These are phyloP conservation scores for Collybia sordida DNA, from an alignment of 768 basidiomycete species.

Conservation along the genomic window DNA sequence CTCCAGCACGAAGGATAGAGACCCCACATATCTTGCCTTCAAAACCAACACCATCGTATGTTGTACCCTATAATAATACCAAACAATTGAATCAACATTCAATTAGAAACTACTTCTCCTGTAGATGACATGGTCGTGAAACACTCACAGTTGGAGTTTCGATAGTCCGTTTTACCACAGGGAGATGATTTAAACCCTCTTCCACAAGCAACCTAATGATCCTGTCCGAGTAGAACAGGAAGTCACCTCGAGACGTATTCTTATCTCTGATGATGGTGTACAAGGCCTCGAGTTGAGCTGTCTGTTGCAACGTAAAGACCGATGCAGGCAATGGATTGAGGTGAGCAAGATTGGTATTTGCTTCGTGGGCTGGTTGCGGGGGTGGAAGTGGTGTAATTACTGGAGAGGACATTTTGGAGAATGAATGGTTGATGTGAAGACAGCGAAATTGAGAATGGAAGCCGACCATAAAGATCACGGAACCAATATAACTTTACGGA, in stretches of 20 bases:
- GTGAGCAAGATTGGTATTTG: constrained; percentile 35
- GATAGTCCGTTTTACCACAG: constrained; percentile 68
- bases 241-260: constrained; percentile 87
- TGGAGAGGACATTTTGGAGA: no score
- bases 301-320: constrained; percentile 88
- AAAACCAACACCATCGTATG: constrained; percentile 90
- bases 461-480: no score
- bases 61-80: constrained; percentile 52
- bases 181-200: constrained; percentile 87
- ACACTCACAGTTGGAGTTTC: constrained; percentile 76
- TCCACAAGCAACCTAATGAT: constrained; percentile 85
- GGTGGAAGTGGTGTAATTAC: constrained; percentile 23
- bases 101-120: background rate
- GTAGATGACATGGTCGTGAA: no score
- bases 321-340: constrained; percentile 63
- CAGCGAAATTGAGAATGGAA: no score
- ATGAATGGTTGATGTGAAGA: no score
- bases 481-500: no score
- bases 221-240: constrained; percentile 92
- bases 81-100: background rate
- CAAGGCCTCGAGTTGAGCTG: constrained; percentile 90
- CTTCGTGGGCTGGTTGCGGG: constrained; percentile 30
- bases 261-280: constrained; percentile 94
- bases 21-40: constrained; percentile 97
- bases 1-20: constrained; percentile 91